Evolutionary conservation across 148 eudicot genomes (phyloP).

Genomic region (Spergularia bocconei): DNA sequence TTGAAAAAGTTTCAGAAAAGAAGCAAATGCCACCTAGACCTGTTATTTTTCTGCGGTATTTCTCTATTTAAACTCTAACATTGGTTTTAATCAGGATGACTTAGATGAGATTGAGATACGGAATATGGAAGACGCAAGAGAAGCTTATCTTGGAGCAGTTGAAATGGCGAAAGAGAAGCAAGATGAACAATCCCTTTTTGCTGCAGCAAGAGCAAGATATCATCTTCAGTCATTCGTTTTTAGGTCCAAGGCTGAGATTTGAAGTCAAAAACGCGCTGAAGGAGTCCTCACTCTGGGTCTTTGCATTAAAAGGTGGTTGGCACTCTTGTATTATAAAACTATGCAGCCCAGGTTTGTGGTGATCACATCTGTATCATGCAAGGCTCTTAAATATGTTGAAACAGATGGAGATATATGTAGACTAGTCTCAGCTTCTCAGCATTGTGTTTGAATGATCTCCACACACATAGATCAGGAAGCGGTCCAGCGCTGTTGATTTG

Average conservation of each 20-base stretch:
- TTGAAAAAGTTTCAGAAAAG: not conserved
- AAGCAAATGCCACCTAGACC: not conserved
- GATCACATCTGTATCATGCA: conserved; percentile 30
- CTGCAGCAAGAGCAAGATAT: conserved; percentile 58
- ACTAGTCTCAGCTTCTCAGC: conserved; percentile 3
- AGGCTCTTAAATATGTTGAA: conserved; percentile 1
- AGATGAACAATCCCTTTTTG: conserved; percentile 75
- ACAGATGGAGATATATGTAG: not conserved
- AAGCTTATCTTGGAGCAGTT: conserved; percentile 66
- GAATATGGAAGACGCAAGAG: conserved; percentile 66
- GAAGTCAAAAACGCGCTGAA: conserved; percentile 2
- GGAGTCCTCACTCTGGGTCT: conserved; percentile 9
- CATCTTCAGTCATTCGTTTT: conserved; percentile 63
- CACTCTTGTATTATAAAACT: conserved; percentile 22
- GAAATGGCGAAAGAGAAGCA: conserved; percentile 65
- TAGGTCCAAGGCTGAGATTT: conserved; percentile 18
- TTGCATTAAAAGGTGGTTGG: conserved; percentile 16
- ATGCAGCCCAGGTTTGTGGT: conserved; percentile 26
- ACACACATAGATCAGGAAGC: not conserved
- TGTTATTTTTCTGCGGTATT: not conserved
- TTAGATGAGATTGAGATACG: conserved; percentile 50
- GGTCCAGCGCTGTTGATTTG: not conserved
- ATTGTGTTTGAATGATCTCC: too few species aligned
- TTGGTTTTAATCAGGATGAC: conserved; percentile 44
- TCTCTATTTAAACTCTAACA: not conserved